A percentile compares a stretch with the other conserved stretches of the same genome.
phyloP scores from a whole-genome alignment of 2,329 filamentous ascomycete species.

The Colletotrichum sp. region DNA sequence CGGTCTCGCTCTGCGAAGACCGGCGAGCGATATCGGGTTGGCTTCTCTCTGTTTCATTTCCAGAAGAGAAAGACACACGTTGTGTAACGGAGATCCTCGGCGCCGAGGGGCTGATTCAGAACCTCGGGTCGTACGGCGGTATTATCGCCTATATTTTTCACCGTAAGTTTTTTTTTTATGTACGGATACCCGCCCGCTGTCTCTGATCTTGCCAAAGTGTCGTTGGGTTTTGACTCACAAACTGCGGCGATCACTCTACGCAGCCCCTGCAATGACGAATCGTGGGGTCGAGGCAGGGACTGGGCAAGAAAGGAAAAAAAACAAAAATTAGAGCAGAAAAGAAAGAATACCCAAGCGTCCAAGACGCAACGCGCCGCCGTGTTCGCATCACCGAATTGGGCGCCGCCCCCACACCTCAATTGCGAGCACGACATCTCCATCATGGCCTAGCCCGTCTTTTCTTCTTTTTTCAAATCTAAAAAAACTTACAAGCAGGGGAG shows the following conservation, averaged over 20 bases:
- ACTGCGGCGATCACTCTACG: neutral
- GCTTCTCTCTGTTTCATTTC: neutral
- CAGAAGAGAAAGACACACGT: neutral
- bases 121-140: neutral
- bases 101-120: neutral
- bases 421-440: neutral
- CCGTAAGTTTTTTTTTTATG: neutral
- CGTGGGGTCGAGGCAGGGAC: neutral
- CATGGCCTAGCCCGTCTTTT: neutral
- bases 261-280: neutral
- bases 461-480: neutral
- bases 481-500: neutral
- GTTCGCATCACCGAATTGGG: neutral
- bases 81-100: neutral
- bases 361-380: neutral
- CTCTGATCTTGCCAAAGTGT: neutral
- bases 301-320: neutral
- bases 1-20: conserved; percentile 6
- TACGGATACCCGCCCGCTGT: neutral
- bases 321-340: neutral
- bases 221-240: neutral
- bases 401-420: neutral
- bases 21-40: neutral
- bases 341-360: neutral
- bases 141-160: neutral